Conservation (phyloP, 139 green algal species). For the Pseudopediastrum boryanum region DNA sequence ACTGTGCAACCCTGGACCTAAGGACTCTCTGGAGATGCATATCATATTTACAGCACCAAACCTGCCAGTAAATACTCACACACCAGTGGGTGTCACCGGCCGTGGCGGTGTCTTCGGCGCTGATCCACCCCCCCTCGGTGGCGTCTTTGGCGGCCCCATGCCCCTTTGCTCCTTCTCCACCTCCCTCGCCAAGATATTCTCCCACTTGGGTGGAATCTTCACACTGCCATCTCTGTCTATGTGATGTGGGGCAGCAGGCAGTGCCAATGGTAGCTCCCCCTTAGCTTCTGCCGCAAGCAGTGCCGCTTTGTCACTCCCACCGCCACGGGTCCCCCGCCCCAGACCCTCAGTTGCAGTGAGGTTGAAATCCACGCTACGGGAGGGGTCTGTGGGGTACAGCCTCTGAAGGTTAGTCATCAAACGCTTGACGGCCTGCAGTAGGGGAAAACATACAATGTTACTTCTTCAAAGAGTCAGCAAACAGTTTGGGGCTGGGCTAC, state of each 20-base stretch:
- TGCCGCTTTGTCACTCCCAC: conserved; percentile 14
- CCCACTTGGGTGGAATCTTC: conserved; percentile 50
- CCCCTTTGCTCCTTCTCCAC: background rate
- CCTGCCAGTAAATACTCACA: too few species aligned
- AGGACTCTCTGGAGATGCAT: too few species aligned
- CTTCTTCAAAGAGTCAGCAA: too few species aligned
- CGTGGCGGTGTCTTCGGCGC: background rate
- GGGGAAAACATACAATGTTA: too few species aligned
- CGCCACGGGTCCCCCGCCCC: conserved; percentile 10
- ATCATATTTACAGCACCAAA: too few species aligned
- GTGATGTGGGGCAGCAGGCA: conserved; percentile 26
- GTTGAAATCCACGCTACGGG: conserved; percentile 81
- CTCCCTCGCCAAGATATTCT: conserved; percentile 29
- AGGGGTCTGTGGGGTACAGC: conserved; percentile 85
- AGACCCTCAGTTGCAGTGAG: conserved; percentile 9
- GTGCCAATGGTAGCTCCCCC: conserved; percentile 23
- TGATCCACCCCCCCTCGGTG: too few species aligned
- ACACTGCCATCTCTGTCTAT: conserved; percentile 52
- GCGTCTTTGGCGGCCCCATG: too few species aligned
- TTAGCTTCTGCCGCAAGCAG: conserved; percentile 20
- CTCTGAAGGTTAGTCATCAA: conserved; percentile 89
- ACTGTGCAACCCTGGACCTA: too few species aligned
- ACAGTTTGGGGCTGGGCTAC: too few species aligned
- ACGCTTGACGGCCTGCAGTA: conserved; percentile 81
- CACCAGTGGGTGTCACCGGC: too few species aligned